Percentiles rank a stretch among this genome's conserved stretches.
Evolutionary conservation across 805 yeast genomes (phyloP).

Genomic region (Yamadazyma endophytica): DNA sequence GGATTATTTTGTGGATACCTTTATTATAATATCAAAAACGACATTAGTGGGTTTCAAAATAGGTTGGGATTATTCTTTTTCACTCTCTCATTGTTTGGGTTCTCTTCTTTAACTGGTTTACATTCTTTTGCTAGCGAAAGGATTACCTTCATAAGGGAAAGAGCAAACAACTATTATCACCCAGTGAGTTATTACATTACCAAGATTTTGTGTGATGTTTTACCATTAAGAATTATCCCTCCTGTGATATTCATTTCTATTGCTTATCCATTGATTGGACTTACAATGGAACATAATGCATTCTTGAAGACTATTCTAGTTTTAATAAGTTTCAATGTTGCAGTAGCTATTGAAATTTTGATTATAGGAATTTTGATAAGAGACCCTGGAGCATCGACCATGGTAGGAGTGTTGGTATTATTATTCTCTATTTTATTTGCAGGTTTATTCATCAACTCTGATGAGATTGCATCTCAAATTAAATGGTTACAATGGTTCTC

Average conservation of each 20-base stretch:
- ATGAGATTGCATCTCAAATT: constrained; percentile 47
- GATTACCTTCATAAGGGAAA: constrained; percentile 83
- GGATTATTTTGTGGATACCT: constrained; percentile 83
- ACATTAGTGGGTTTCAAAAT: constrained; percentile 95
- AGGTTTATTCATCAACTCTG: constrained; percentile 87
- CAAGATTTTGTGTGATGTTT: constrained; percentile 82
- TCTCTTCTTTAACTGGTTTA: constrained; percentile 86
- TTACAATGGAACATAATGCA: constrained; percentile 72
- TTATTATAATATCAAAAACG: constrained; percentile 79
- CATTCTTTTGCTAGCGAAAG: constrained; percentile 87
- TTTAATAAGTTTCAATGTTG: constrained; percentile 77
- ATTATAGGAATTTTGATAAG: constrained; percentile 83
- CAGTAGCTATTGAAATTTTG: constrained; percentile 79
- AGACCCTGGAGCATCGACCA: constrained; percentile 90
- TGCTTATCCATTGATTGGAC: constrained; percentile 85
- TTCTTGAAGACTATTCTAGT: constrained; percentile 67
- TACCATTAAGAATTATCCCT: constrained; percentile 92
- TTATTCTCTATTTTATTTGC: constrained; percentile 87
- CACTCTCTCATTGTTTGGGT: constrained; percentile 86
- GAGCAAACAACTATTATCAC: constrained; percentile 90
- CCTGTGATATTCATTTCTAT: constrained; percentile 78
- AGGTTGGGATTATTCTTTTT: constrained; percentile 92
- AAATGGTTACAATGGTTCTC: constrained; percentile 80
- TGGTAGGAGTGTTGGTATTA: constrained; percentile 78
- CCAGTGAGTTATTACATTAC: constrained; percentile 83